Evolutionary conservation across 1,284 basidiomycete genomes (phyloP).

Genomic region (Pterulicium gracile): DNA sequence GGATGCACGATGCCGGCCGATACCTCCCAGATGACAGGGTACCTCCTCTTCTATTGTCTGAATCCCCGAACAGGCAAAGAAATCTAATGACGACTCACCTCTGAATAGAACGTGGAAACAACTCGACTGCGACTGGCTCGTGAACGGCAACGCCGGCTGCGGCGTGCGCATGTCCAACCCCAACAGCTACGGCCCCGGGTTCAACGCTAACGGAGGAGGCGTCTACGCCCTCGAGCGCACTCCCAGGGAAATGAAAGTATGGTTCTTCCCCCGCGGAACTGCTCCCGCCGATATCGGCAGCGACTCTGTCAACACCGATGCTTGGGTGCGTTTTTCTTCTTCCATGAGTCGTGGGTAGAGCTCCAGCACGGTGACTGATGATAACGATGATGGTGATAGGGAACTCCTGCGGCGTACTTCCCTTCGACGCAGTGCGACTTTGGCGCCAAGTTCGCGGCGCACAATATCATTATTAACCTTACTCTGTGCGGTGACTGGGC

Average conservation of each 20-base stretch:
- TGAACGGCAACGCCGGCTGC: constrained; percentile 54
- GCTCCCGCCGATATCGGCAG: constrained; percentile 33
- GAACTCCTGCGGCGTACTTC: constrained; percentile 42
- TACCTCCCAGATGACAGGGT: neutral
- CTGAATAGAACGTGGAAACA: constrained; percentile 21
- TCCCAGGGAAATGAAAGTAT: constrained; percentile 20
- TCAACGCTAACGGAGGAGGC: constrained; percentile 32
- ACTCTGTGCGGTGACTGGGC: constrained; percentile 50
- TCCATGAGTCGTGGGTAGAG: too few species aligned
- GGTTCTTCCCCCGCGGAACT: constrained; percentile 43
- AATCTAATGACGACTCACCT: neutral
- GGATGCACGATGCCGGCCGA: constrained; percentile 43
- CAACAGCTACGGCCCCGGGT: constrained; percentile 46
- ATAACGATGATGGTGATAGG: too few species aligned
- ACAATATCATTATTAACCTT: constrained; percentile 54
- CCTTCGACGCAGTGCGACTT: constrained; percentile 42
- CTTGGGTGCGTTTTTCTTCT: too few species aligned
- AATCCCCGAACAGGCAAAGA: too few species aligned
- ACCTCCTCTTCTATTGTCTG: neutral
- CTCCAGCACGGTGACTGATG: too few species aligned
- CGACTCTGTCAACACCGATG: constrained; percentile 31
- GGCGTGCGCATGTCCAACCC: constrained; percentile 36
- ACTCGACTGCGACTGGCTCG: constrained; percentile 38
- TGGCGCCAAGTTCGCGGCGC: constrained; percentile 36
- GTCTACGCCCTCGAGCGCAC: neutral